Base-by-base conservation (phyloP, 306 rosid species). In the Purshia tridentata region DNA sequence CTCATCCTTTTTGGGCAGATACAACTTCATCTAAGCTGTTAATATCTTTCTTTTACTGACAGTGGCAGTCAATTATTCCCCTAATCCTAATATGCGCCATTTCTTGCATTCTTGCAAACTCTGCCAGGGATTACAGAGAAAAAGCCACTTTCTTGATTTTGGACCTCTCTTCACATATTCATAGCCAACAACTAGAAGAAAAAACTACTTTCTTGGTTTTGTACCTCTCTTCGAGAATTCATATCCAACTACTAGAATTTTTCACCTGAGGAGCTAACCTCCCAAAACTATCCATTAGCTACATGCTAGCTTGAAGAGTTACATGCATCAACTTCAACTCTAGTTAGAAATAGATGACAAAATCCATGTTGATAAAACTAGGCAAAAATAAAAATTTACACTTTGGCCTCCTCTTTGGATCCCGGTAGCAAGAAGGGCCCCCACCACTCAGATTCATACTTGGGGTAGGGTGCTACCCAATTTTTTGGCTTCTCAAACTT, bases 401-500 rank as follows among this genome's bases (percentile, higher is more conserved):
- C 80, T 72, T 77, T 80, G 74, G 77, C 90, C 77, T 78, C 86
- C 82, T 85, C 84, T 73, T 84, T 87, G 56, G 81, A 78, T 69
- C 77, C 91, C 4, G 91, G 83, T 23, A 86, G 92, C 81, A 91
- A 84, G 84, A 88, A 91, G 52, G 89, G 19, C 71, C 84, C 84
- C 99, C 99, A 91, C 98, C 99, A 95, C 51, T 88, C 99, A 64
- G 2, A 84, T 81, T 95, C 90, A 72, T 95, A 95, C 83, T 95
- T 95, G 5, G 91, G 81, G 73, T 95, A 91, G 5, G 98, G 99
- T 58, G 99, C 99, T 77, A 87, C 96, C 99, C 98, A 95, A 41
- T 91, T 95, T 23, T 77, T 88, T 45, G 98, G 99, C 83, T 87
- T 90, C 85, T 82, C 86, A 81, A 95, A 95, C 68, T 91, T 83